Conservation (phyloP, 257 asterid genomes). For the Nicotiana tomentosiformis region DNA sequence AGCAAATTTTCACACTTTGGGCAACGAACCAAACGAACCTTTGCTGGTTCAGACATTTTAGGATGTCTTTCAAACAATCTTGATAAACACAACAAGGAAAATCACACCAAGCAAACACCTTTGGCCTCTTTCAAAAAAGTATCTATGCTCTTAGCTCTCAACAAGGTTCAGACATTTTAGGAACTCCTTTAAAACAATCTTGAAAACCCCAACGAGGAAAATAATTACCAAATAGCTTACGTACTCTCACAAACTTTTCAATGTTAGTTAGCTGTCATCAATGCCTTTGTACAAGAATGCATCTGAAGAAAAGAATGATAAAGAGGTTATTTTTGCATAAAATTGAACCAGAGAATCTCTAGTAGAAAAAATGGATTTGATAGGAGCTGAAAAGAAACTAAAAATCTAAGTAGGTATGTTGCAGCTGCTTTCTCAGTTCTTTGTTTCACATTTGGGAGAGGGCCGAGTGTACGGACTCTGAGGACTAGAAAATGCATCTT, state of each 20-base stretch:
- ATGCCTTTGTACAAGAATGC: background rate
- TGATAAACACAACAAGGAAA: conserved; percentile 9
- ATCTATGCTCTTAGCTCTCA: no score
- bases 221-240: no score
- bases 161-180: no score
- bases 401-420: background rate
- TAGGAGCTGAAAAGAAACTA: background rate
- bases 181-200: no score
- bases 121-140: no score
- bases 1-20: conserved; percentile 75
- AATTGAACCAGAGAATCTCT: background rate
- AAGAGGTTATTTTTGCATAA: background rate
- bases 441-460: conserved; percentile 13
- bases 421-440: background rate
- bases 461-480: background rate
- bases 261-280: background rate
- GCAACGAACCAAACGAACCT: conserved; percentile 78
- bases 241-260: background rate
- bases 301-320: background rate
- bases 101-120: conserved; percentile 1
- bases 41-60: conserved; percentile 53
- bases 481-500: background rate
- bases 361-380: background rate
- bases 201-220: no score
- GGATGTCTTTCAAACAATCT: conserved; percentile 9